Conservation (phyloP, 73 alveolate genomes). For the Paramecium bursaria region DNA sequence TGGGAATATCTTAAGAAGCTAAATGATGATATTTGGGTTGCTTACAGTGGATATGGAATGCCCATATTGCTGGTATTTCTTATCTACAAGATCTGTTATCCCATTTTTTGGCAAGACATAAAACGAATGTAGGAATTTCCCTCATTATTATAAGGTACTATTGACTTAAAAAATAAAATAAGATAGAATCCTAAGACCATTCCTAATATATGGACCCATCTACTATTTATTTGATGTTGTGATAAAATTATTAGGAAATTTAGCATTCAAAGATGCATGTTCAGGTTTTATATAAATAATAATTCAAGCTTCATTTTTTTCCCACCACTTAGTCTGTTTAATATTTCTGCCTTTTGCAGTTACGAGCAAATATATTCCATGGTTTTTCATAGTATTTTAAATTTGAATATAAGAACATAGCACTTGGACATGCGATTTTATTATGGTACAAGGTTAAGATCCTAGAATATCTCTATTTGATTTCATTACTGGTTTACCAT, state of each 20-base stretch:
- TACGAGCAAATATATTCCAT: slow-evolving; percentile 22
- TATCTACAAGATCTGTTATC: slow-evolving; percentile 36
- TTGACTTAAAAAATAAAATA: no score
- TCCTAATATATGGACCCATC: slow-evolving; percentile 37
- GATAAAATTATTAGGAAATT: neutral
- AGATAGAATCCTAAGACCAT: slow-evolving; percentile 45
- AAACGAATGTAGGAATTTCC: slow-evolving; percentile 21
- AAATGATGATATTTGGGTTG: neutral
- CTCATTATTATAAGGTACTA: slow-evolving; percentile 32
- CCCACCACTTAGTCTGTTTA: neutral
- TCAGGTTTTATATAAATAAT: no score
- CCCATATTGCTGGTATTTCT: slow-evolving; percentile 8
- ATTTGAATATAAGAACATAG: neutral
- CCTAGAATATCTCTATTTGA: slow-evolving; percentile 11
- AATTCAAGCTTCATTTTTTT: slow-evolving; percentile 7
- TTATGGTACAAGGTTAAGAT: neutral
- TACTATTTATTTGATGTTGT: slow-evolving; percentile 29
- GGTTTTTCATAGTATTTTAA: slow-evolving; percentile 38
- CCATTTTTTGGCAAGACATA: slow-evolving; percentile 5
- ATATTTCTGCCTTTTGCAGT: slow-evolving; percentile 14
- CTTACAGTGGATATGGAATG: neutral
- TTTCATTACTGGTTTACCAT: slow-evolving; percentile 26
- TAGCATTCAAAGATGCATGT: slow-evolving; percentile 13
- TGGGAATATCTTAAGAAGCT: slow-evolving; percentile 8
- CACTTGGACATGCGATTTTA: slow-evolving; percentile 4